Conservation (phyloP, 768 basidiomycete species). For the Tricholoma furcatifolium region DNA sequence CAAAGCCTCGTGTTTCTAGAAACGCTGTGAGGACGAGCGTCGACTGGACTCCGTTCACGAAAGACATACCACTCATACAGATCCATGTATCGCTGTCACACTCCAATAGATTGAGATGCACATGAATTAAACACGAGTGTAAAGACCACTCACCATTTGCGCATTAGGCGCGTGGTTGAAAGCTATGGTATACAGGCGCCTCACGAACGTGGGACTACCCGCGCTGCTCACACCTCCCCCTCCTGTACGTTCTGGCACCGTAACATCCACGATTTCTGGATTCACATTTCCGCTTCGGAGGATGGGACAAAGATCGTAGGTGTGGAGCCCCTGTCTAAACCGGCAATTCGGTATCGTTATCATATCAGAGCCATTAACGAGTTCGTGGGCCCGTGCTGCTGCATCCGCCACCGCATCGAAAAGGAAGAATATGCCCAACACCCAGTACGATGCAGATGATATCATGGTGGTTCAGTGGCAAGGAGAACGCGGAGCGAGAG, state of each 20-base stretch:
- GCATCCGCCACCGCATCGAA: slow-evolving; percentile 2
- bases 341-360: neutral
- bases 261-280: neutral
- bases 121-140: neutral
- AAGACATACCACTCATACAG: slow-evolving; percentile 27
- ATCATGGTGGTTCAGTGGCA: slow-evolving; percentile 1
- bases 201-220: neutral
- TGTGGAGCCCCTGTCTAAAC: slow-evolving; percentile 5
- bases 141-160: slow-evolving; percentile 1
- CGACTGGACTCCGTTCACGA: neutral
- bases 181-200: slow-evolving; percentile 1
- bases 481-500: neutral
- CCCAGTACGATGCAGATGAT: neutral
- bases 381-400: slow-evolving; percentile 2
- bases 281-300: neutral
- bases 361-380: slow-evolving; percentile 7
- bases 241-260: neutral
- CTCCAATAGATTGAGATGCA: neutral
- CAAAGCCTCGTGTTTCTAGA: slow-evolving; percentile 11
- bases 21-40: neutral
- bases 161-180: slow-evolving; percentile 2
- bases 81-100: slow-evolving; percentile 28
- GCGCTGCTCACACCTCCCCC: neutral
- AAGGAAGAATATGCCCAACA: neutral
- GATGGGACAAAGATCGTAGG: slow-evolving; percentile 13